phyloP scores from a whole-genome alignment of 1,284 basidiomycete genomes.

The Sanghuangporus weigelae region DNA sequence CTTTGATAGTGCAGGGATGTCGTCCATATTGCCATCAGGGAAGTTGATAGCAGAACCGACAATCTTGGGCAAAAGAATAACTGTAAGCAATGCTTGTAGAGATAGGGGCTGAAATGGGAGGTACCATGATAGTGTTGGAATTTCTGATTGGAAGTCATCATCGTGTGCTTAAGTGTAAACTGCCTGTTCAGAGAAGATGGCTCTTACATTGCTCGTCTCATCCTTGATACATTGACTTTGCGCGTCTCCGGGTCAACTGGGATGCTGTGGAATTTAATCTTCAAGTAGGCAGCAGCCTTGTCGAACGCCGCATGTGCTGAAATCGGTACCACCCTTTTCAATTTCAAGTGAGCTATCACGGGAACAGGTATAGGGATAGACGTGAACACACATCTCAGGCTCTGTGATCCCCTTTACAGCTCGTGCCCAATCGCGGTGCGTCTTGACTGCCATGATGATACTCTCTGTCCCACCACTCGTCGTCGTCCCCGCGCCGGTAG shows the following conservation, averaged over 20 bases:
- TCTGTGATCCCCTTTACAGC: constrained; percentile 82
- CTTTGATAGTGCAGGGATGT: constrained; percentile 76
- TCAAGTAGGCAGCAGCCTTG: constrained; percentile 88
- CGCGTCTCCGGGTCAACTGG: constrained; percentile 83
- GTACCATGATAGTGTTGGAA: constrained; percentile 74
- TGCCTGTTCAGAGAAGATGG: background rate
- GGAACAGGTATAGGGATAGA: background rate
- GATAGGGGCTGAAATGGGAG: background rate
- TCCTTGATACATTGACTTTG: constrained; percentile 71
- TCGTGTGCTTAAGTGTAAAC: too few relatives aligned
- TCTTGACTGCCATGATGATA: constrained; percentile 92
- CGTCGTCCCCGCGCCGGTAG: constrained; percentile 83
- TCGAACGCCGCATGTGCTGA: constrained; percentile 95
- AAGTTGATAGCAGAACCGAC: constrained; percentile 92
- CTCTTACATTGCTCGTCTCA: constrained; percentile 83
- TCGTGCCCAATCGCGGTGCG: constrained; percentile 90
- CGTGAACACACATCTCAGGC: constrained; percentile 78
- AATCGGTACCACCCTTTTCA: constrained; percentile 69
- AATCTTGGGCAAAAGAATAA: constrained; percentile 42
- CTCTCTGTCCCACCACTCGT: constrained; percentile 96
- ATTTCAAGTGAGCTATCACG: background rate
- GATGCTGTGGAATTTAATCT: constrained; percentile 88
- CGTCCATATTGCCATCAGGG: constrained; percentile 87
- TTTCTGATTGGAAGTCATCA: constrained; percentile 43
- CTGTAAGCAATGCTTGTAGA: background rate